A percentile compares a stretch with the other conserved stretches of the same genome.
Conservation (phyloP, 225 moss, liverwort and hornwort genomes). For the Rhytidiadelphus loreus region DNA sequence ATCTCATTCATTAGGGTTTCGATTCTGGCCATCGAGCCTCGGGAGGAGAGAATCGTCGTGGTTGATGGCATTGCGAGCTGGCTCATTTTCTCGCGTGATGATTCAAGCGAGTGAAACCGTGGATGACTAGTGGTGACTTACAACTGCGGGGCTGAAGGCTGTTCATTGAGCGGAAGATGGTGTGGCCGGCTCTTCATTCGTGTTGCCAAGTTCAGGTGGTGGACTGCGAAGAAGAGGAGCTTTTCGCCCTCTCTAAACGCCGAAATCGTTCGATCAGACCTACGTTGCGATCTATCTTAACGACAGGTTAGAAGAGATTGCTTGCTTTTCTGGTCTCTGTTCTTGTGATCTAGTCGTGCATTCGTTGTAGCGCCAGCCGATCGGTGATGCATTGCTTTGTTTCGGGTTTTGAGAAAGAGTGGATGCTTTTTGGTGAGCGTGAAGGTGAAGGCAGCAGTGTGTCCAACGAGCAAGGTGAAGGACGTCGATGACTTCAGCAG, state of each 20-base stretch:
- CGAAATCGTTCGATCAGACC: neutral
- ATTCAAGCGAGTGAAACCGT: neutral
- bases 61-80: neutral
- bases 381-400: neutral
- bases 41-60: neutral
- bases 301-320: neutral
- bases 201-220: neutral
- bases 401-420: neutral
- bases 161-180: constrained; percentile 11
- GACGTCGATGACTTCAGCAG: constrained; percentile 71
- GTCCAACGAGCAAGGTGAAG: neutral
- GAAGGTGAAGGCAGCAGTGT: neutral
- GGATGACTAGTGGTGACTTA: neutral
- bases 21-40: neutral
- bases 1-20: neutral
- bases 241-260: neutral
- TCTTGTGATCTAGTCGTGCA: neutral
- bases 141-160: neutral
- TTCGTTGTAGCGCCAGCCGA: neutral
- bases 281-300: neutral
- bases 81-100: neutral
- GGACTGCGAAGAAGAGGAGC: neutral
- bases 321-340: neutral
- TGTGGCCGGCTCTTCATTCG: constrained; percentile 1
- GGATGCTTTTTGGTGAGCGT: neutral